Evolutionary conservation across 164 flowering plant genomes (phyloP), one percentile per base, ranked within the genome.

Genomic region (Aristolochia fimbriata): DNA sequence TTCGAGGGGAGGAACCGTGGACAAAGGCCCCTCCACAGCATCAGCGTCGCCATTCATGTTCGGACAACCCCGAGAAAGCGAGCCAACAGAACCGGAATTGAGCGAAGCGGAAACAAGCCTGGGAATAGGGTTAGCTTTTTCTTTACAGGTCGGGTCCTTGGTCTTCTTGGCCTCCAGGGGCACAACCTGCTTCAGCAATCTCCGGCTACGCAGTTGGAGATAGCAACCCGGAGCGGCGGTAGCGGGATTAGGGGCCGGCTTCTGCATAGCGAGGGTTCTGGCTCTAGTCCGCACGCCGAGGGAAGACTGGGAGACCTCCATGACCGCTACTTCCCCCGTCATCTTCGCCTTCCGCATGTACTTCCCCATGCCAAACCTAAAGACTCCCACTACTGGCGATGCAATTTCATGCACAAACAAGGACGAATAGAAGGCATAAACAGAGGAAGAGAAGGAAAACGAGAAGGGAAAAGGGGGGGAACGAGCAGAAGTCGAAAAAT

Each of bases 281-380:
- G 97, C 95, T 47, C 97, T 72, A 15, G 97, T 91, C 6, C 83
- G 76, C 49, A 87, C 87, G 7, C 93, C 93, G 0, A 76, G 61
- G 54, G 84, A 61, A 25, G 80, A 57, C 61, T 70, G 75, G 4
- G 84, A 68, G 37, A 81, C 74, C 47, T 87, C 90, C 84, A 80
- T 79, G 19, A 81, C 77, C 1, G 84, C 75, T 1, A 78, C 76
- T 45, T 75, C 87, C 5, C 79, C 81, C 15, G 84, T 60, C 62
- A 78, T 65, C 69, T 84, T 86, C 5, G 83, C 71, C 59, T 85
- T 87, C 75, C 74, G 83, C 81, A 83, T 83, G 81, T 85, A 87
- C 74, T 83, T 87, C 0, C 91, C 90, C 94, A 87, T 86, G 15
- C 12, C 30, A 51, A n/a, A n/a, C n/a, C 43, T 37, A 1, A 37